Evolutionary conservation across 331 rosid species (phyloP).

Genomic region (Erythrophleum ivorense): DNA sequence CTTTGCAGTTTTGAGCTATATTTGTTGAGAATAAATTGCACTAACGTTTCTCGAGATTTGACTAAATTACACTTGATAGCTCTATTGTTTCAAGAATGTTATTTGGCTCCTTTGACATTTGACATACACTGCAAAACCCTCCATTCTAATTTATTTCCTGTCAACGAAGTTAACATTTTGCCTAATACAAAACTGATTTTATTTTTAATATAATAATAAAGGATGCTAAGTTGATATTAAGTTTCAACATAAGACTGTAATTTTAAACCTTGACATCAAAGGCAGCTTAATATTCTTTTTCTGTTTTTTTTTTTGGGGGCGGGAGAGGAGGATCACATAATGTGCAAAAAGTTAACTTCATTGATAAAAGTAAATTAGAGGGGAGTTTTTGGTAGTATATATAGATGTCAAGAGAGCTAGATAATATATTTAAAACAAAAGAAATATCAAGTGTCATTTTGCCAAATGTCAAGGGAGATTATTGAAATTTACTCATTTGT

Average conservation of each 20-base stretch:
- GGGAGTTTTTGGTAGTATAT: neutral
- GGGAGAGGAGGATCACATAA: neutral
- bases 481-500: neutral
- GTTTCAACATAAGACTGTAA: too few species aligned
- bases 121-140: neutral
- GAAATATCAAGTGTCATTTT: neutral
- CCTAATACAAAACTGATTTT: neutral
- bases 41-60: neutral
- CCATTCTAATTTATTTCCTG: neutral
- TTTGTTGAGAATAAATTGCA: neutral
- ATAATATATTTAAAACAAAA: neutral
- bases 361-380: neutral
- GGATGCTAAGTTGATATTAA: neutral
- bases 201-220: neutral
- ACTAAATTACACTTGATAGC: neutral
- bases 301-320: neutral
- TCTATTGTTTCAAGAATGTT: neutral
- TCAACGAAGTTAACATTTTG: neutral
- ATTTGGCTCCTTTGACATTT: neutral
- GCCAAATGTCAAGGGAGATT: neutral
- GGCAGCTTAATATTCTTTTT: neutral
- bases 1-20: constrained; percentile 24
- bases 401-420: neutral
- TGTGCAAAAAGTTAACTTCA: neutral
- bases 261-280: neutral